phyloP scores from a whole-genome alignment of 176 grass and related monocot genomes.

The Pontederia paniculata region DNA sequence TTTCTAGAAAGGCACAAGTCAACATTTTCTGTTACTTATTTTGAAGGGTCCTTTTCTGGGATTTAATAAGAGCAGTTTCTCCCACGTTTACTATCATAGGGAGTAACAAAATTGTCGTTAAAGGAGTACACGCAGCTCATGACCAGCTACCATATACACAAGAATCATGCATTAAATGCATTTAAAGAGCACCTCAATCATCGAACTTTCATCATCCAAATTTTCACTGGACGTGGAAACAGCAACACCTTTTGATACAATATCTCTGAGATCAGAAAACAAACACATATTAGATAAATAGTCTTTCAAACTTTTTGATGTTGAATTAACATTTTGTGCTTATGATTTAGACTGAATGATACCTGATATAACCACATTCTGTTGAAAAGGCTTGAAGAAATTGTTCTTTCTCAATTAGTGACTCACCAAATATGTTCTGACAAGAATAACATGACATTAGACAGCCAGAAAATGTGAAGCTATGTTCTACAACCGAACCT shows the following conservation, averaged over 20 bases:
- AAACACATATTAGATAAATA: background rate
- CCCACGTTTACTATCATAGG: too few relatives aligned
- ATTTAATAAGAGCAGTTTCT: too few relatives aligned
- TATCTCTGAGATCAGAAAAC: conserved; percentile 21
- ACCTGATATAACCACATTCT: conserved; percentile 53
- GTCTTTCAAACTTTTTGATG: background rate
- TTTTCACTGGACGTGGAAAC: conserved; percentile 9
- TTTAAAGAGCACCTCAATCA: conserved; percentile 32
- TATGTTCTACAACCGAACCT: background rate
- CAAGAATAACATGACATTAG: background rate
- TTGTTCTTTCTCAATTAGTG: conserved; percentile 69
- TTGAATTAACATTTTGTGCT: background rate
- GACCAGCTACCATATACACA: background rate
- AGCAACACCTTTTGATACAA: conserved; percentile 17
- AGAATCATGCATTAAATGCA: background rate
- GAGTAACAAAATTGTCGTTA: too few relatives aligned
- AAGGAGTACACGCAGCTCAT: too few relatives aligned
- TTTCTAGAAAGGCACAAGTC: too few relatives aligned
- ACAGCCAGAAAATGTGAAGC: background rate
- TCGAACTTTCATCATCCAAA: conserved; percentile 23
- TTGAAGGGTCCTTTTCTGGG: too few relatives aligned
- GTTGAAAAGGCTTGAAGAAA: conserved; percentile 70
- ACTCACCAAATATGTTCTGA: conserved; percentile 84
- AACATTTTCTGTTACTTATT: too few relatives aligned
- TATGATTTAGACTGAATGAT: background rate